Percentiles rank a stretch among this genome's conserved stretches.
These are phyloP conservation scores for Chloranthus sessilifolius DNA, from an alignment of 164 flowering plant genomes.

Conservation along the genomic window DNA sequence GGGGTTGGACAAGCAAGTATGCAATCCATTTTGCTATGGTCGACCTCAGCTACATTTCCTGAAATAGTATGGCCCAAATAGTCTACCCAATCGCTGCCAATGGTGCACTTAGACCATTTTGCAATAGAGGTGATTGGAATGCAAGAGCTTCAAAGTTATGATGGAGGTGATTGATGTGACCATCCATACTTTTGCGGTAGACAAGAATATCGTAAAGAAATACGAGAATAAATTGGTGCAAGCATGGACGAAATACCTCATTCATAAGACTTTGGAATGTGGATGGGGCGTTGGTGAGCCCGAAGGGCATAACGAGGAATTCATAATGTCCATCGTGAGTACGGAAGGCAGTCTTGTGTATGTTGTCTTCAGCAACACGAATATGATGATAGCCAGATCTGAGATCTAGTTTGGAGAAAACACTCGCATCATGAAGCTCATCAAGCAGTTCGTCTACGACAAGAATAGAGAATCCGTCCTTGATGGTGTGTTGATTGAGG, in stretches of 20 bases:
- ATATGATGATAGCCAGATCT: slow-evolving; percentile 1
- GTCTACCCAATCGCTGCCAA: background rate
- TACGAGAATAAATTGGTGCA: background rate
- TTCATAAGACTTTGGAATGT: background rate
- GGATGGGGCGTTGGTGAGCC: background rate
- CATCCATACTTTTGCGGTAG: background rate
- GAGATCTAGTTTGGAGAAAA: background rate
- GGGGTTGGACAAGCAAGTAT: too few species aligned
- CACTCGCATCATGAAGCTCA: background rate
- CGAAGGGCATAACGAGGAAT: slow-evolving; percentile 1
- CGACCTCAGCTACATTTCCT: too few species aligned
- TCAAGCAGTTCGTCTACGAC: too few species aligned
- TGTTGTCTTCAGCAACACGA: background rate
- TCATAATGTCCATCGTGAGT: slow-evolving; percentile 4
- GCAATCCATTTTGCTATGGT: too few species aligned
- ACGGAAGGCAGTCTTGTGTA: background rate
- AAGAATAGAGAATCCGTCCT: background rate
- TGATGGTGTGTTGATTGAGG: background rate
- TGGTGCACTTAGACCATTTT: background rate
- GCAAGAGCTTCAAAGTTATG: background rate
- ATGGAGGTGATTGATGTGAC: background rate
- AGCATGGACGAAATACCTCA: background rate
- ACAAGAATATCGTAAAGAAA: slow-evolving; percentile 2
- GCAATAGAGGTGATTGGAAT: background rate
- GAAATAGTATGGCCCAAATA: slow-evolving; percentile 2